Conservation (phyloP, 2,329 filamentous ascomycete genomes). For the Fusarium veterinarium region DNA sequence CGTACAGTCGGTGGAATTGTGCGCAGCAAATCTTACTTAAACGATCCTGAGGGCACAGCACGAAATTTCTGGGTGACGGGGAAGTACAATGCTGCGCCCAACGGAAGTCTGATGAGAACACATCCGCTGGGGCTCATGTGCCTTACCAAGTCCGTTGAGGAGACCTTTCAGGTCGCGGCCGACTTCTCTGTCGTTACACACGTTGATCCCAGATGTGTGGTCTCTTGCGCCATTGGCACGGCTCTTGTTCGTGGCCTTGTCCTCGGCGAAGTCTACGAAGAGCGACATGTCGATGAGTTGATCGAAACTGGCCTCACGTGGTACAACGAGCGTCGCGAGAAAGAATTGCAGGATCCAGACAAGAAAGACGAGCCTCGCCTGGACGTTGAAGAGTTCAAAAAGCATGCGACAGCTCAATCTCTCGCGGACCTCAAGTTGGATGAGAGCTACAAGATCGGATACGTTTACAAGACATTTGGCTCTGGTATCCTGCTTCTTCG, state of each 20-base stretch:
- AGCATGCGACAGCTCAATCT: conserved; percentile 52
- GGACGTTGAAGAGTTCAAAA: conserved; percentile 55
- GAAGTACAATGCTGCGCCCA: conserved; percentile 57
- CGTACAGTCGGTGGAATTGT: conserved; percentile 59
- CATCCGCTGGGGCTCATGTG: conserved; percentile 63
- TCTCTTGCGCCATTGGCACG: conserved; percentile 61
- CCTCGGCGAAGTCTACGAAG: conserved; percentile 55
- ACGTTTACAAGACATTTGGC: conserved; percentile 65
- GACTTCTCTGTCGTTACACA: conserved; percentile 60
- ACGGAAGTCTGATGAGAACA: conserved; percentile 65
- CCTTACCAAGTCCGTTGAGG: conserved; percentile 52
- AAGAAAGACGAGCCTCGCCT: conserved; percentile 49
- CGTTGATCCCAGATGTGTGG: conserved; percentile 62
- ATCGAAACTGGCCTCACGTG: conserved; percentile 55
- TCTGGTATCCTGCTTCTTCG: conserved; percentile 59
- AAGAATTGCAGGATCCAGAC: conserved; percentile 38
- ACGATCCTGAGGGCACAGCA: conserved; percentile 55
- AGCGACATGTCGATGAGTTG: conserved; percentile 55
- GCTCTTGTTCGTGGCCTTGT: conserved; percentile 60
- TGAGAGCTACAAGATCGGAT: conserved; percentile 59
- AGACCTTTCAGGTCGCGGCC: conserved; percentile 57
- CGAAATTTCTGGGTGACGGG: conserved; percentile 55
- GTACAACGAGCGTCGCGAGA: conserved; percentile 45
- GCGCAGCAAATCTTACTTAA: conserved; percentile 51
- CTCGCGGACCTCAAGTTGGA: conserved; percentile 59